Percentiles rank a stretch among this genome's conserved stretches.
Evolutionary conservation across 176 grass and related monocot genomes (phyloP).

Genomic region (Rhynchospora tenuis): DNA sequence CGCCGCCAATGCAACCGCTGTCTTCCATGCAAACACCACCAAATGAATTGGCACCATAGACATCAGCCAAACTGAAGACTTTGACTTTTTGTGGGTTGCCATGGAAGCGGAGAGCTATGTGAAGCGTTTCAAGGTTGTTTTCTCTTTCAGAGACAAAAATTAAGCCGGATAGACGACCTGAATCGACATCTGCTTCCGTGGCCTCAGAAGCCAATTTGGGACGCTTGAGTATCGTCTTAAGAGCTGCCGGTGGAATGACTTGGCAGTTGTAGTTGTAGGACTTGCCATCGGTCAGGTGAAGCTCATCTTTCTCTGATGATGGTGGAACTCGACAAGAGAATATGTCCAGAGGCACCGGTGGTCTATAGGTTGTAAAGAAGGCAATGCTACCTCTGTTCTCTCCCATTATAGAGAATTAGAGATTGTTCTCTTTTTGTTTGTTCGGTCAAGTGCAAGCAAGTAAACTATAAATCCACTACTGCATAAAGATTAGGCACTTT

Average conservation of each 20-base stretch:
- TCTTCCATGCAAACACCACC: conserved; percentile 26
- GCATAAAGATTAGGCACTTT: background rate
- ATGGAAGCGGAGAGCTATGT: conserved; percentile 10
- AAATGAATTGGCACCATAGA: conserved; percentile 29
- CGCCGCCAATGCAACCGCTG: conserved; percentile 32
- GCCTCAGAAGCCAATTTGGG: conserved; percentile 9
- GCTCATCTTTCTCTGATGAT: background rate
- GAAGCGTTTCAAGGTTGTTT: conserved; percentile 28
- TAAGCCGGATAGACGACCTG: conserved; percentile 23
- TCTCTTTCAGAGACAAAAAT: conserved; percentile 49
- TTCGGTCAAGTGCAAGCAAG: background rate
- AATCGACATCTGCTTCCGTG: conserved; percentile 7
- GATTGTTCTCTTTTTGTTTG: background rate
- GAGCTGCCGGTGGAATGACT: background rate
- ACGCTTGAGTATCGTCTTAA: background rate
- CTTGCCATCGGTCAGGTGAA: conserved; percentile 22
- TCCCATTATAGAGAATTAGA: background rate
- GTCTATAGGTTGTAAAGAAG: conserved; percentile 19
- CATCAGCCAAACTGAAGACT: conserved; percentile 20
- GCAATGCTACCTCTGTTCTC: conserved; percentile 12
- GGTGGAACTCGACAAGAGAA: conserved; percentile 24
- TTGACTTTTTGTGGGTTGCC: background rate
- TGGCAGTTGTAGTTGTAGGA: conserved; percentile 47
- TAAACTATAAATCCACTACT: background rate
- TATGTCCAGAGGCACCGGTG: conserved; percentile 28